Evolutionary conservation across 139 green algal genomes (phyloP).

Genomic region (Micromonas pusilla): DNA sequence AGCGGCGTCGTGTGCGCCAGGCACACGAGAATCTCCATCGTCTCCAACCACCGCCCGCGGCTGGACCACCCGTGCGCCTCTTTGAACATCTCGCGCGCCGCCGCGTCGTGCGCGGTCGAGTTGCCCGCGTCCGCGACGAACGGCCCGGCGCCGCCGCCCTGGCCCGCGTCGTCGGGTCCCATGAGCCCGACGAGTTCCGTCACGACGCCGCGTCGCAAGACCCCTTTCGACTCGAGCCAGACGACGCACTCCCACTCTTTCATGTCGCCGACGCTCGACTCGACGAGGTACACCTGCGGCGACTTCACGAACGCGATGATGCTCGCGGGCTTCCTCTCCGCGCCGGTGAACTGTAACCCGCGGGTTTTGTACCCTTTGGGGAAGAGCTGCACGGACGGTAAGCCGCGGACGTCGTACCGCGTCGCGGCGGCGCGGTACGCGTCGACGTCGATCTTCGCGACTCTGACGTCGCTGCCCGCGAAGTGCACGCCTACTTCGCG

Average conservation of each 20-base stretch:
- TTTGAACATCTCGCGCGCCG: neutral
- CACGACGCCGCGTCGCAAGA: neutral
- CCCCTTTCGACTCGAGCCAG: neutral
- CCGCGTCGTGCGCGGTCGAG: neutral
- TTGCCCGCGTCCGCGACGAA: neutral
- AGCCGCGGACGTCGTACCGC: slow-evolving; percentile 15
- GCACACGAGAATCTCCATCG: slow-evolving; percentile 3
- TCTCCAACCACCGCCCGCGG: neutral
- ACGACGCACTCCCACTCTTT: neutral
- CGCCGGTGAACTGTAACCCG: neutral
- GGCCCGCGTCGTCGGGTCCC: neutral
- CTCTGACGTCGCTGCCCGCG: slow-evolving; percentile 5
- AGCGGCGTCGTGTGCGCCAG: slow-evolving; percentile 1
- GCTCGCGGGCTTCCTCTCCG: neutral
- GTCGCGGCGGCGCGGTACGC: neutral
- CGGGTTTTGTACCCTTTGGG: neutral
- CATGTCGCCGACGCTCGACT: neutral
- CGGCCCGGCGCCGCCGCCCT: neutral
- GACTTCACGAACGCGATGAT: slow-evolving; percentile 17
- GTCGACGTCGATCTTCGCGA: slow-evolving; percentile 24
- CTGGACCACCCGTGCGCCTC: neutral
- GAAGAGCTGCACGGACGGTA: slow-evolving; percentile 15
- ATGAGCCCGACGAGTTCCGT: neutral
- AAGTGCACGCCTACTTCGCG: slow-evolving; percentile 23
- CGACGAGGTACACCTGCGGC: neutral